Evolutionary conservation across 495 filamentous ascomycete genomes (phyloP).

Genomic region (Podospora bellae-mahoneyi): DNA sequence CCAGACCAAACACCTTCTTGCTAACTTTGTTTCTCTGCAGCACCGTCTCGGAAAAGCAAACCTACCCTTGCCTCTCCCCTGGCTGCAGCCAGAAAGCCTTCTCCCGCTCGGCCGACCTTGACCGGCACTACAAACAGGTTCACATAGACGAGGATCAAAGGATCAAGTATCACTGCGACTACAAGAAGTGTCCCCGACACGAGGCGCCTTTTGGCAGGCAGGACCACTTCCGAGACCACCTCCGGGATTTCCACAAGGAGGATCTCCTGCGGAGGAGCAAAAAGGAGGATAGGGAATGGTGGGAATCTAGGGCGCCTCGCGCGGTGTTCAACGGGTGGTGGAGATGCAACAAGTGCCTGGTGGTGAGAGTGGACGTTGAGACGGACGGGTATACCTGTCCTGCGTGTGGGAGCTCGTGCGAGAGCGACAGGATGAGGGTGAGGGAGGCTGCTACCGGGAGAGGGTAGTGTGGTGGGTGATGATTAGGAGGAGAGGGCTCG

Average conservation of each 20-base stretch:
- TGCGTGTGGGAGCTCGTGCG: constrained; percentile 41
- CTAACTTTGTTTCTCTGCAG: neutral
- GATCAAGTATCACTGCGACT: constrained; percentile 42
- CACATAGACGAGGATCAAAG: constrained; percentile 38
- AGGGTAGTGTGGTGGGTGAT: neutral
- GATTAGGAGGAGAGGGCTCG: neutral
- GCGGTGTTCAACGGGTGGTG: constrained; percentile 42
- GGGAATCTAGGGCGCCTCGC: constrained; percentile 15
- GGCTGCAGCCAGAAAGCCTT: constrained; percentile 38
- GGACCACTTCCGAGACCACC: constrained; percentile 51
- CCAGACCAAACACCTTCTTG: neutral
- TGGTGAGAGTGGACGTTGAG: constrained; percentile 31
- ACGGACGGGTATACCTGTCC: constrained; percentile 40
- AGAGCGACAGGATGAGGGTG: constrained; percentile 32
- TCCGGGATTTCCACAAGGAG: constrained; percentile 49
- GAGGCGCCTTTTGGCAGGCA: constrained; percentile 38
- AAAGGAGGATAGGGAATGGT: constrained; percentile 23
- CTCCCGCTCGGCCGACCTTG: constrained; percentile 46
- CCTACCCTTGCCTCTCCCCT: constrained; percentile 29
- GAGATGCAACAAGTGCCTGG: constrained; percentile 47
- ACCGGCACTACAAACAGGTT: constrained; percentile 42
- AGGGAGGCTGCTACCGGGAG: neutral
- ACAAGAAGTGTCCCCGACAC: constrained; percentile 38
- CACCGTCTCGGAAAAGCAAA: constrained; percentile 11
- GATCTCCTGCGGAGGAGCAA: constrained; percentile 40